A percentile compares a stretch with the other conserved stretches of the same genome.
Evolutionary conservation across 2,329 filamentous ascomycete genomes (phyloP).

Genomic region (Exophiala sideris): DNA sequence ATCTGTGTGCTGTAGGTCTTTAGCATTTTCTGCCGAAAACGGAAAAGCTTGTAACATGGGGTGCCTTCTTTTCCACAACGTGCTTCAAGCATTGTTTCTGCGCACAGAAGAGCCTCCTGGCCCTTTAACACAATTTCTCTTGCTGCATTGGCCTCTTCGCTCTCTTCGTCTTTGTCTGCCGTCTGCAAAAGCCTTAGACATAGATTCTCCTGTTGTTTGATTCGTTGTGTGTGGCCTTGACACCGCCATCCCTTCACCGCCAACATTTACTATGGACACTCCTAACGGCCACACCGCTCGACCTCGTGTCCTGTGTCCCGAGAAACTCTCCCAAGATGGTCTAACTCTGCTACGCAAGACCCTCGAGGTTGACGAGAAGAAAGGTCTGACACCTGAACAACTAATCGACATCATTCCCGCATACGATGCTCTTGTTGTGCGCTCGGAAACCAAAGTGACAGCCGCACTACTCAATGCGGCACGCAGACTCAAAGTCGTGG

Average conservation of each 20-base stretch:
- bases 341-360: conserved; percentile 63
- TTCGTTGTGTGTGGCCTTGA: not conserved
- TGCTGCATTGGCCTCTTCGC: not conserved
- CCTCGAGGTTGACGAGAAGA: conserved; percentile 67
- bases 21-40: no score
- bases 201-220: no score
- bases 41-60: not conserved
- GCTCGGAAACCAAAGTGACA: conserved; percentile 78
- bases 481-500: conserved; percentile 70
- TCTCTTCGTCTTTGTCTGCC: no score
- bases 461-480: conserved; percentile 63
- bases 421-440: conserved; percentile 74
- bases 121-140: not conserved
- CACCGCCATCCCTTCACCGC: not conserved
- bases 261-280: conserved; percentile 9
- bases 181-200: no score
- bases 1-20: no score
- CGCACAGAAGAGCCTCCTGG: not conserved
- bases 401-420: conserved; percentile 64
- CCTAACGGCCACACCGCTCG: conserved; percentile 29
- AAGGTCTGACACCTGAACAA: conserved; percentile 60
- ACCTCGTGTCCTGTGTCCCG: conserved; percentile 66
- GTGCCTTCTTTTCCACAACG: no score
- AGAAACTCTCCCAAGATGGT: conserved; percentile 77
- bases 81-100: no score